phyloP scores from a whole-genome alignment of 768 basidiomycete genomes.

The Lactarius tabidus region DNA sequence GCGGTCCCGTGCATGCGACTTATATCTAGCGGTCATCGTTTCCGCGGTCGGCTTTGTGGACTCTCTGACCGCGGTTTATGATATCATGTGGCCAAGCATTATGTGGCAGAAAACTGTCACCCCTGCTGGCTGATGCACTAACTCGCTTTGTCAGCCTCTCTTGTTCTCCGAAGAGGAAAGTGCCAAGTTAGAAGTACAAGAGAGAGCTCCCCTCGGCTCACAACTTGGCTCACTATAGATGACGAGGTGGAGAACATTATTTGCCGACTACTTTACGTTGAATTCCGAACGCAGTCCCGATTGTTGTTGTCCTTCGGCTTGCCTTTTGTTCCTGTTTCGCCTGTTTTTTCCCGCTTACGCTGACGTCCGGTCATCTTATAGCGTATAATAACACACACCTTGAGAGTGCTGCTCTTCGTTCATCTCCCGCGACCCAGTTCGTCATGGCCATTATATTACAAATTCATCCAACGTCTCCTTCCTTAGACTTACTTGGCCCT shows the following conservation, averaged over 20 bases:
- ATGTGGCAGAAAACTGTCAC: neutral
- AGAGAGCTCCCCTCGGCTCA: neutral
- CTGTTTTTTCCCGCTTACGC: neutral
- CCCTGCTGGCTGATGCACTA: neutral
- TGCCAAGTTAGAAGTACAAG: conserved; percentile 4
- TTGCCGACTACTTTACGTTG: neutral
- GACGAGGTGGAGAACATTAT: neutral
- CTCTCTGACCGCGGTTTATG: neutral
- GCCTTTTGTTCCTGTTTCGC: conserved; percentile 13
- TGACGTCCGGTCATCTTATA: neutral
- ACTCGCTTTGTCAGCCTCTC: conserved; percentile 8
- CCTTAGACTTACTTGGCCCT: conserved; percentile 67
- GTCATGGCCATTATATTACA: conserved; percentile 63
- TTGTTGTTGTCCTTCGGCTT: neutral
- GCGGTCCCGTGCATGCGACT: neutral
- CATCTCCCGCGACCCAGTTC: neutral
- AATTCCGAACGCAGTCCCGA: neutral
- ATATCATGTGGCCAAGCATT: neutral
- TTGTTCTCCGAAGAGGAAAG: conserved; percentile 15
- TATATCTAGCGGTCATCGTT: neutral
- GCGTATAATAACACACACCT: conserved; percentile 11
- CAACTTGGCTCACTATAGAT: neutral
- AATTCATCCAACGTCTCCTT: conserved; percentile 54
- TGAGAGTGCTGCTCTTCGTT: neutral
- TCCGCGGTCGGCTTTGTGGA: neutral